Conservation (phyloP, 495 filamentous ascomycete species). For the Aspergillus ostianus region DNA sequence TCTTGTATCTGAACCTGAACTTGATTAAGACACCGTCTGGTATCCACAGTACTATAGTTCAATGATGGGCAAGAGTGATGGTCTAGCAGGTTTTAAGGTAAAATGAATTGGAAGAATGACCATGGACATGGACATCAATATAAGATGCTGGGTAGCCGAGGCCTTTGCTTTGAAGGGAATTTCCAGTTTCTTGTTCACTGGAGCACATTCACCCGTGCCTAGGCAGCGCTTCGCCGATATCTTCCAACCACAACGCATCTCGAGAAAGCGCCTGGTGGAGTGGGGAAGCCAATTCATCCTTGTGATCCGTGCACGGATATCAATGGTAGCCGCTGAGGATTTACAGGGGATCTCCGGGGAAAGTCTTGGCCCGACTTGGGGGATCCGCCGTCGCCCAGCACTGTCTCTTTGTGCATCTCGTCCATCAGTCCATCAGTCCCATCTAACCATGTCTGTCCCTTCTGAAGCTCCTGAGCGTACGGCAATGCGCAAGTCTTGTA, state of each 20-base stretch:
- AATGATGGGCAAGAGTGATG: not conserved
- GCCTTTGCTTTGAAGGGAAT: not conserved
- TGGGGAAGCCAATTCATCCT: too few relatives aligned
- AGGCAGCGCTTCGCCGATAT: not conserved
- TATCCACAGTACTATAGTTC: not conserved
- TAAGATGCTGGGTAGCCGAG: not conserved
- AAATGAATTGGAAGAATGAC: too few relatives aligned
- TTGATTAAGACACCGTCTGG: not conserved
- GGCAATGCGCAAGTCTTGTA: not conserved
- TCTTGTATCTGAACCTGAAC: constrained; percentile 13
- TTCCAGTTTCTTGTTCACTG: not conserved
- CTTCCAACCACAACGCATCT: too few relatives aligned
- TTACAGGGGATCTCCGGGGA: too few relatives aligned
- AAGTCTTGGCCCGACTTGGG: too few relatives aligned
- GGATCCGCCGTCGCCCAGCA: too few relatives aligned
- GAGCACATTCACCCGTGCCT: not conserved
- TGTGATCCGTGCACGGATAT: not conserved
- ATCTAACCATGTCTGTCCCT: not conserved
- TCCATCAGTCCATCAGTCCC: not conserved
- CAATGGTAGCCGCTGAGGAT: too few relatives aligned
- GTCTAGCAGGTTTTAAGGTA: not conserved
- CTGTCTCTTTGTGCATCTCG: too few relatives aligned
- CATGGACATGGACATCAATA: not conserved
- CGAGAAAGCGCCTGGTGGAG: too few relatives aligned
- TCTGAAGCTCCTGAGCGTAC: not conserved